Conservation (phyloP, 805 yeast genomes). For the Saturnispora diversa region DNA sequence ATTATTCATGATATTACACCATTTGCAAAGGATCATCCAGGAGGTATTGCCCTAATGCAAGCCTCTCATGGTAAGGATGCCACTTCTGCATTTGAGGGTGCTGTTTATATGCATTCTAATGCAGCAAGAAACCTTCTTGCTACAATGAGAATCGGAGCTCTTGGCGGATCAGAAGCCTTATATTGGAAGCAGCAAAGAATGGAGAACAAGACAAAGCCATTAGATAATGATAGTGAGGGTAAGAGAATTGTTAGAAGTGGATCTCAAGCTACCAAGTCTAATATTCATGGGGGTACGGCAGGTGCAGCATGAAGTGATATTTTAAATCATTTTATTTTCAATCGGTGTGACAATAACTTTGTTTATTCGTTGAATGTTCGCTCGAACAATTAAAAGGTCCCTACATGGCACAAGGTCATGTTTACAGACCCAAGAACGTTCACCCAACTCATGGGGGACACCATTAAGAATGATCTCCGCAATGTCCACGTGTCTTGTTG, state of each 20-base stretch:
- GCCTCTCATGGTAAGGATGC: constrained; percentile 91
- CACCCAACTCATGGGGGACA: too few relatives aligned
- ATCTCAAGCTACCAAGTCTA: constrained; percentile 44
- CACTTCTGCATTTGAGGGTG: constrained; percentile 90
- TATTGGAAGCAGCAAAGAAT: constrained; percentile 70
- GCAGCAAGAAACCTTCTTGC: constrained; percentile 89
- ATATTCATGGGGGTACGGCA: constrained; percentile 43
- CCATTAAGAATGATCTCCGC: too few relatives aligned
- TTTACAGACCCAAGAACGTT: background rate
- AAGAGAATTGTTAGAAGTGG: constrained; percentile 52
- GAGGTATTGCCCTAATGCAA: constrained; percentile 71
- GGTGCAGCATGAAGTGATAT: constrained; percentile 42
- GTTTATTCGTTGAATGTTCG: background rate
- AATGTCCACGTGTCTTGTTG: constrained; percentile 12
- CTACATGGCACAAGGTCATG: background rate
- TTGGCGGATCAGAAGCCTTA: constrained; percentile 73
- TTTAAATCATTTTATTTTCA: background rate
- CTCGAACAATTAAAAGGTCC: background rate
- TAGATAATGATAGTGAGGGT: constrained; percentile 47
- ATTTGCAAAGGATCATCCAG: constrained; percentile 88
- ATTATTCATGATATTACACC: constrained; percentile 92
- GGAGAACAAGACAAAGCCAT: constrained; percentile 56
- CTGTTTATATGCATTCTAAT: constrained; percentile 86
- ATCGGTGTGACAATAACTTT: background rate
- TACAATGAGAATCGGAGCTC: constrained; percentile 88